phyloP scores from a whole-genome alignment of 1,139 yeast species.

The Kodamaea plutei region DNA sequence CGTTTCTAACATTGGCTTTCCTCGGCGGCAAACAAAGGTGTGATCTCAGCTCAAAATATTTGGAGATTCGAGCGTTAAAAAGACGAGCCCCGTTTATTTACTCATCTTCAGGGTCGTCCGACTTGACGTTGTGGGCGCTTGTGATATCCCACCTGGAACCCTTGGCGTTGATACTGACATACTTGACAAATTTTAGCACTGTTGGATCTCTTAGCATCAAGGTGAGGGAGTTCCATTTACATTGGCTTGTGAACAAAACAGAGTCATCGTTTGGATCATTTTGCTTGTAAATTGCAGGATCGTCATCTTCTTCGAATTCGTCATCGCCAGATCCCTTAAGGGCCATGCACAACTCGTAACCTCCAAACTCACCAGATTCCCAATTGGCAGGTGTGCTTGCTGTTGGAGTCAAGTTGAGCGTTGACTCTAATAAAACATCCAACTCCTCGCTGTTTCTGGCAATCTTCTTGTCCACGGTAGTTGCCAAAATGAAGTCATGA shows the following conservation, averaged over 20 bases:
- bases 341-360: slow-evolving; percentile 87
- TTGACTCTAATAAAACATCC: slow-evolving; percentile 61
- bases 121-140: slow-evolving; percentile 68
- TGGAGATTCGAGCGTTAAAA: no score
- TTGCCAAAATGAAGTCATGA: slow-evolving; percentile 87
- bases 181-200: slow-evolving; percentile 86
- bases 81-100: not conserved
- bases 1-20: no score
- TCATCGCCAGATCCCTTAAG: slow-evolving; percentile 46
- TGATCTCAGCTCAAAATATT: no score
- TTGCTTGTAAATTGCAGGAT: slow-evolving; percentile 54
- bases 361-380: slow-evolving; percentile 88
- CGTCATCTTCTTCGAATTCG: slow-evolving; percentile 38
- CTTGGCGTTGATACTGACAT: slow-evolving; percentile 81
- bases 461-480: slow-evolving; percentile 54
- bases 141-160: slow-evolving; percentile 93
- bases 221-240: slow-evolving; percentile 77
- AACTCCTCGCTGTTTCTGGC: slow-evolving; percentile 38
- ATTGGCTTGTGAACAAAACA: slow-evolving; percentile 75
- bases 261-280: slow-evolving; percentile 68
- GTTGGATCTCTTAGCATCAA: slow-evolving; percentile 80
- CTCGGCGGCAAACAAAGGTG: no score
- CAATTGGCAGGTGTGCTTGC: slow-evolving; percentile 53
- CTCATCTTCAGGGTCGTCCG: not conserved
- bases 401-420: slow-evolving; percentile 74